A percentile compares a stretch with the other conserved stretches of the same genome.
These are phyloP conservation scores for Pisolithus microcarpus DNA, from an alignment of 768 basidiomycete species.

Conservation along the genomic window DNA sequence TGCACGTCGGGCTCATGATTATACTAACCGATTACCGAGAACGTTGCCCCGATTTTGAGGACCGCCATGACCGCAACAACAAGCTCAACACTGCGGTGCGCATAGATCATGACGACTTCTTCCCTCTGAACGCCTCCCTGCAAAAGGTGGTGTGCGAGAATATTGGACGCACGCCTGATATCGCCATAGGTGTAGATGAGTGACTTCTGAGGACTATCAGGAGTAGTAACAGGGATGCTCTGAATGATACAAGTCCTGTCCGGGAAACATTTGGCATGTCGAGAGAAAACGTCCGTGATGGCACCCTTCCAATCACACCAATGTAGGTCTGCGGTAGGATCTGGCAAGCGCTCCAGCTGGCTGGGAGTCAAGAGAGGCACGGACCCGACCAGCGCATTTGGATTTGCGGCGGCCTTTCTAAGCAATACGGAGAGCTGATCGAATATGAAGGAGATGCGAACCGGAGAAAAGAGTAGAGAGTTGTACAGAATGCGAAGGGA, in stretches of 20 bases:
- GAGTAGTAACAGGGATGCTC: conserved; percentile 38
- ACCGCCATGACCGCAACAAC: conserved; percentile 96
- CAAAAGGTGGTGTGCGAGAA: conserved; percentile 85
- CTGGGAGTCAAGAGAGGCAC: conserved; percentile 70
- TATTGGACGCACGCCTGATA: conserved; percentile 80
- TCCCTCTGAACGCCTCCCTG: conserved; percentile 82
- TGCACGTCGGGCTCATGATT: neutral
- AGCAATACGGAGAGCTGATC: conserved; percentile 82
- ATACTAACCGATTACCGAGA: conserved; percentile 87
- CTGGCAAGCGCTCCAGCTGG: conserved; percentile 67
- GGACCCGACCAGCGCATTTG: conserved; percentile 64
- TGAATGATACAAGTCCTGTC: conserved; percentile 89
- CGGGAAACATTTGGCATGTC: conserved; percentile 74
- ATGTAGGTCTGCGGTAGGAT: conserved; percentile 80
- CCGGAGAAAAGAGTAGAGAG: conserved; percentile 81
- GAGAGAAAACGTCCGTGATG: conserved; percentile 90
- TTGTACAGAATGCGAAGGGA: conserved; percentile 88
- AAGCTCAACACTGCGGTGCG: conserved; percentile 91
- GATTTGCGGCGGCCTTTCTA: conserved; percentile 60
- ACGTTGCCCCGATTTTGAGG: conserved; percentile 91
- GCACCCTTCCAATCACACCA: conserved; percentile 99
- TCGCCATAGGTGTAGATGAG: conserved; percentile 68
- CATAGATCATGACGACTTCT: conserved; percentile 98
- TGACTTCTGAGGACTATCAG: conserved; percentile 42
- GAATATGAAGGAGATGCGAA: conserved; percentile 72